These are phyloP conservation scores for Fusarium temperatum DNA, from an alignment of 2,329 filamentous ascomycete species.

Conservation along the genomic window DNA sequence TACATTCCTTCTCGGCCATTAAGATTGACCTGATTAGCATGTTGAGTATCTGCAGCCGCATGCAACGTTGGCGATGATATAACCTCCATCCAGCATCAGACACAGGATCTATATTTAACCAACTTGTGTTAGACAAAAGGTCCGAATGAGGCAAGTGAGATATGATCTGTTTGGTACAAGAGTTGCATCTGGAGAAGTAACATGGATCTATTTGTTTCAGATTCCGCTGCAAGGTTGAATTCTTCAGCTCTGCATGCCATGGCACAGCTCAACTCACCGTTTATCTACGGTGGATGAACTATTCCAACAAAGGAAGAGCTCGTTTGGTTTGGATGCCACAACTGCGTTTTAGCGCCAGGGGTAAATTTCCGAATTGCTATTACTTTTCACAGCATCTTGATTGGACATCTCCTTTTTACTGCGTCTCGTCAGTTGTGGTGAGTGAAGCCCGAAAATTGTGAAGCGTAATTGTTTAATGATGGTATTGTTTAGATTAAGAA, in stretches of 20 bases:
- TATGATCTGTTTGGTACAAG: not conserved
- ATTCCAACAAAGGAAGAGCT: slow-evolving; percentile 27
- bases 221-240: not conserved
- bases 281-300: not conserved
- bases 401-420: not conserved
- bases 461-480: not conserved
- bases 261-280: slow-evolving; percentile 1
- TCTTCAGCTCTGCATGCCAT: slow-evolving; percentile 4
- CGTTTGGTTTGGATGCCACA: slow-evolving; percentile 23
- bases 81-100: not conserved
- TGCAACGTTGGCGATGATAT: not conserved
- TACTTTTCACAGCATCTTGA: not conserved
- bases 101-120: not conserved
- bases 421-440: not conserved
- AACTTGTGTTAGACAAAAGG: not conserved
- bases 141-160: not conserved
- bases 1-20: not conserved
- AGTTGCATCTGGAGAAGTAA: not conserved
- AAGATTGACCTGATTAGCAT: not conserved
- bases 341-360: slow-evolving; percentile 30
- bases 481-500: not conserved
- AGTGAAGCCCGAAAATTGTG: not conserved
- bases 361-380: slow-evolving; percentile 15
- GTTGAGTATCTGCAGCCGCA: not conserved
- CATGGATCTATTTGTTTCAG: slow-evolving; percentile 10